Evolutionary conservation across 805 yeast genomes (phyloP).

Genomic region (Helenozyma baotianmanensis): DNA sequence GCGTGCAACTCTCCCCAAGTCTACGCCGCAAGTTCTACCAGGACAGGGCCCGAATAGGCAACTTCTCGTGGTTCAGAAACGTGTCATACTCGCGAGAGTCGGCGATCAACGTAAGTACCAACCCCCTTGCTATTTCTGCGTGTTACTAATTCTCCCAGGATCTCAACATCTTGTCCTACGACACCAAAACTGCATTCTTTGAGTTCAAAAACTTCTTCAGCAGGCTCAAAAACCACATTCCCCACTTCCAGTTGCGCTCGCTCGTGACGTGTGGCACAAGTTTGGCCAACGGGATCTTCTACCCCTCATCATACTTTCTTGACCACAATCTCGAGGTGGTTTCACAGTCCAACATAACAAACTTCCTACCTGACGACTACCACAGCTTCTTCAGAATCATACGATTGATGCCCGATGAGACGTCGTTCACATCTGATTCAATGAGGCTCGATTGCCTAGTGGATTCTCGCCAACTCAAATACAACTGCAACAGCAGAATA

Average conservation of each 20-base stretch:
- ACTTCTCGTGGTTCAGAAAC: conserved; percentile 35
- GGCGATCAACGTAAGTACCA: conserved; percentile 31
- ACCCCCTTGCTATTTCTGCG: neutral
- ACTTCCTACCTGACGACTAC: conserved; percentile 23
- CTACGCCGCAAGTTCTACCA: conserved; percentile 26
- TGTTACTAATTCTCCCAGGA: conserved; percentile 23
- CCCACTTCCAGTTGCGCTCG: conserved; percentile 56
- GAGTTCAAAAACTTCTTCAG: conserved; percentile 36
- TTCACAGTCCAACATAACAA: no score
- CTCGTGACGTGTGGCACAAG: conserved; percentile 39
- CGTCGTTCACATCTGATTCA: conserved; percentile 8
- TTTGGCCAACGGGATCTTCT: conserved; percentile 33
- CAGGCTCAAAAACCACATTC: conserved; percentile 43
- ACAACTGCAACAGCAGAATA: conserved; percentile 35
- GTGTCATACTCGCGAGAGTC: conserved; percentile 29
- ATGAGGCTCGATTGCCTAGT: conserved; percentile 36
- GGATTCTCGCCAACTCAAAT: conserved; percentile 27
- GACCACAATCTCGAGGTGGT: conserved; percentile 24
- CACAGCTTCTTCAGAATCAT: conserved; percentile 34
- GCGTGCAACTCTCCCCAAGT: conserved; percentile 33
- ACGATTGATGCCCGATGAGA: conserved; percentile 29
- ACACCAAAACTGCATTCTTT: conserved; percentile 32
- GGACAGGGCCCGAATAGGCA: conserved; percentile 33
- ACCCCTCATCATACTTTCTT: conserved; percentile 33
- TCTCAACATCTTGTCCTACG: conserved; percentile 14